phyloP scores from a whole-genome alignment of 805 yeast species.

The Nakazawaea siamensis region DNA sequence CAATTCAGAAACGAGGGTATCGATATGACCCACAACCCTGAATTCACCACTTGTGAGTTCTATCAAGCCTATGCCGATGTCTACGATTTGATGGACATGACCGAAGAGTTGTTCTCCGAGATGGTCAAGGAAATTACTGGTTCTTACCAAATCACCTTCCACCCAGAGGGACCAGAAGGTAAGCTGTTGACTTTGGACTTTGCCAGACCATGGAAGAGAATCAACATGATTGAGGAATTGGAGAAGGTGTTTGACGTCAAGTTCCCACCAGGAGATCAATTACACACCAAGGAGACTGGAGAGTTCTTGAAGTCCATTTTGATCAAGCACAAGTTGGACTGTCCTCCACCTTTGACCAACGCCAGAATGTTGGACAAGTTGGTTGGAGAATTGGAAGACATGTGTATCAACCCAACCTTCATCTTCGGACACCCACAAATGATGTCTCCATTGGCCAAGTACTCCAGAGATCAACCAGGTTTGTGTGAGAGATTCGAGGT shows the following conservation, averaged over 20 bases:
- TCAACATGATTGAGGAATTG: constrained; percentile 93
- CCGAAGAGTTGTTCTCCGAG: constrained; percentile 88
- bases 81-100: constrained; percentile 89
- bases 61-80: constrained; percentile 98
- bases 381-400: constrained; percentile 94
- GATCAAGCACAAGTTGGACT: constrained; percentile 74
- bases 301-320: constrained; percentile 77
- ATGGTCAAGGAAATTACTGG: constrained; percentile 97
- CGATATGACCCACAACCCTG: constrained; percentile 98
- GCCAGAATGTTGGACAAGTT: constrained; percentile 98
- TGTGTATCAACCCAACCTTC: constrained; percentile 93
- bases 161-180: constrained; percentile 90
- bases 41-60: constrained; percentile 97
- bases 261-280: constrained; percentile 93
- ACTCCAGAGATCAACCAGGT: constrained; percentile 87
- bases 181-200: constrained; percentile 76
- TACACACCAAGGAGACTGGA: constrained; percentile 92
- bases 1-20: constrained; percentile 99
- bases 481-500: constrained; percentile 98
- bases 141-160: constrained; percentile 75
- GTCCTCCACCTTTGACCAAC: constrained; percentile 85
- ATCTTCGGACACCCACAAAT: constrained; percentile 98
- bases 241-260: constrained; percentile 80
- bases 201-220: constrained; percentile 96
- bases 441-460: constrained; percentile 99